phyloP scores from a whole-genome alignment of 495 filamentous ascomycete species.

The Cetradonia linearis region DNA sequence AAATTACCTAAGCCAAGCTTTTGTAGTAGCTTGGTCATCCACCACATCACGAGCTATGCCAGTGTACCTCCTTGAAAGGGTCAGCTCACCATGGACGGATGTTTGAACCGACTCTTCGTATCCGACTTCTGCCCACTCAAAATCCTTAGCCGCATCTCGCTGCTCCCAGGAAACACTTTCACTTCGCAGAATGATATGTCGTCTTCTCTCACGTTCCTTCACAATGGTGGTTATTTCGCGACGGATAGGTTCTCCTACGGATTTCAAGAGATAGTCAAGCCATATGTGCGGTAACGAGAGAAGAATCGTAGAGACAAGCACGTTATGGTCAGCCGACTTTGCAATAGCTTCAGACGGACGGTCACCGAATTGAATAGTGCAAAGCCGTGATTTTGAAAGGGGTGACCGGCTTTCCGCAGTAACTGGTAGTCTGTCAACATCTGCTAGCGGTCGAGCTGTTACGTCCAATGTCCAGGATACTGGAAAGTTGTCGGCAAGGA shows the following conservation, averaged over 20 bases:
- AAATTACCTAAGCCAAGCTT: neutral
- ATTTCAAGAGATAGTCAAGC: constrained; percentile 47
- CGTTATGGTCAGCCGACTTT: constrained; percentile 27
- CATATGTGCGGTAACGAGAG: constrained; percentile 53
- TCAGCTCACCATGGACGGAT: constrained; percentile 6
- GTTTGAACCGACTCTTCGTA: constrained; percentile 16
- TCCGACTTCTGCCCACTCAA: constrained; percentile 17
- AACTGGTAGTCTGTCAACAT: constrained; percentile 26
- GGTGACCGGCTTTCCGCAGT: constrained; percentile 27
- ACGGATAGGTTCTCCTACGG: constrained; percentile 37
- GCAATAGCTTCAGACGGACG: constrained; percentile 36
- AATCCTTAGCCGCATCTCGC: constrained; percentile 8
- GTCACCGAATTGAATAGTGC: constrained; percentile 58
- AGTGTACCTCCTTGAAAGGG: constrained; percentile 7
- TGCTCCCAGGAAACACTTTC: constrained; percentile 4
- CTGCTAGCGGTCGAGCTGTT: constrained; percentile 24
- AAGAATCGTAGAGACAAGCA: constrained; percentile 48
- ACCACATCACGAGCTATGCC: constrained; percentile 9
- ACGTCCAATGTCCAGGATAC: constrained; percentile 32
- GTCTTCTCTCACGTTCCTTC: constrained; percentile 45
- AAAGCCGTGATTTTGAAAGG: constrained; percentile 41
- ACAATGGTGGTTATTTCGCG: constrained; percentile 42
- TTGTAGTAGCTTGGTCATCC: neutral
- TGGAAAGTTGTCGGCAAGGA: constrained; percentile 22
- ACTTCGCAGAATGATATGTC: constrained; percentile 12